Conservation (phyloP, 106 monocot genomes). For the Apostasia shenzhenica region DNA sequence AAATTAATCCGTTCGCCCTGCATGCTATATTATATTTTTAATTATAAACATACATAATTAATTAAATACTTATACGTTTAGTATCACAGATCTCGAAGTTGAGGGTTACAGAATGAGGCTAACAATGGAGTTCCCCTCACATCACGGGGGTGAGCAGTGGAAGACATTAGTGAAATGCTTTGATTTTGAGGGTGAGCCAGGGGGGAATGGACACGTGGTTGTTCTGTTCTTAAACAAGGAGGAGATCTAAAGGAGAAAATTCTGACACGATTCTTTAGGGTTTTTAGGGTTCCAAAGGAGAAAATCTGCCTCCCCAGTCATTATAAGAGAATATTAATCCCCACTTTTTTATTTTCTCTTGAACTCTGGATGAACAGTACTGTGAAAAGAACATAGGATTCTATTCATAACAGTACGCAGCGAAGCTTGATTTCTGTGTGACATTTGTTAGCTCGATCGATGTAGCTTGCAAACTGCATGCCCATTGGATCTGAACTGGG, state of each 20-base stretch:
- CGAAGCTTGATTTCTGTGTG: too few relatives aligned
- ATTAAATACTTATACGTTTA: too few relatives aligned
- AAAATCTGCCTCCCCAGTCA: not conserved
- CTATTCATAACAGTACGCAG: not conserved
- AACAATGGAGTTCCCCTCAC: too few relatives aligned
- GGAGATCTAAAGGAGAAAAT: not conserved
- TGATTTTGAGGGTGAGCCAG: not conserved
- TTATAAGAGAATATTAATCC: not conserved
- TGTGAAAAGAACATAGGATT: constrained; percentile 1
- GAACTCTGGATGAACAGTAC: not conserved
- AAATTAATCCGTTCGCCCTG: too few relatives aligned
- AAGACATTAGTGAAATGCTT: not conserved
- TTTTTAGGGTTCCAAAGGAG: not conserved
- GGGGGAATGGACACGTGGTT: not conserved
- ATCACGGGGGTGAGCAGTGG: too few relatives aligned
- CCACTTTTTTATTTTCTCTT: not conserved
- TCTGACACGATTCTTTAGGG: not conserved
- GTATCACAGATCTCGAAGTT: not conserved
- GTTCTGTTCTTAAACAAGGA: not conserved
- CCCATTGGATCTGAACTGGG: too few relatives aligned
- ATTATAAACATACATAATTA: too few relatives aligned
- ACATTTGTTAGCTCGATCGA: too few relatives aligned
- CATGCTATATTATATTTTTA: too few relatives aligned
- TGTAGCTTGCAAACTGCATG: too few relatives aligned
- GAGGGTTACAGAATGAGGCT: too few relatives aligned